Evolutionary conservation across 2,329 filamentous ascomycete genomes (phyloP).

Genomic region (Lachnellula arida): DNA sequence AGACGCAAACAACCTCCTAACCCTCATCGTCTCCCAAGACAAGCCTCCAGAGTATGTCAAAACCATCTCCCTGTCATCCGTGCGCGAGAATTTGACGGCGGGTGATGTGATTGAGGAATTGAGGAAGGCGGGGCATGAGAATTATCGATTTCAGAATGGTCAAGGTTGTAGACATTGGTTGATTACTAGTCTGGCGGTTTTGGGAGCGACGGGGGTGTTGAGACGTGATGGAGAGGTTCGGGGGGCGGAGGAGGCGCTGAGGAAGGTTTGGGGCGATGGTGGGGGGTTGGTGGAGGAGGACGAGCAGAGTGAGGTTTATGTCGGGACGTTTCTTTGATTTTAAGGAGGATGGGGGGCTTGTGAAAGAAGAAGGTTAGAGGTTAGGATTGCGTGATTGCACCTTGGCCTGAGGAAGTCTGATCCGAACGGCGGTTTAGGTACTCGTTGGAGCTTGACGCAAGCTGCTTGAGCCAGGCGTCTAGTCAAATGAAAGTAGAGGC

Average conservation of each 20-base stretch:
- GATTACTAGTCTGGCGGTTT: background rate
- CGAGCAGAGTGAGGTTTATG: background rate
- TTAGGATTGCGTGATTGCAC: too few species aligned
- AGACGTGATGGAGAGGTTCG: slow-evolving; percentile 63
- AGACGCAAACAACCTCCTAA: background rate
- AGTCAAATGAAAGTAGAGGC: too few species aligned
- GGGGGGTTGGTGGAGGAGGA: background rate
- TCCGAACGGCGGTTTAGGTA: too few species aligned
- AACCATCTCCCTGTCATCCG: background rate
- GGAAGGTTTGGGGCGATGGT: background rate
- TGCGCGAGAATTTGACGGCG: background rate
- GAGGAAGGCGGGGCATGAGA: background rate
- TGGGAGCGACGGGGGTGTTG: background rate
- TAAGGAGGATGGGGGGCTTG: background rate
- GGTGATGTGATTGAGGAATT: background rate
- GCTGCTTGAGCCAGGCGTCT: too few species aligned
- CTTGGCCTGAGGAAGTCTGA: too few species aligned
- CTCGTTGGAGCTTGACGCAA: too few species aligned
- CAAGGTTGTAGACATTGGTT: background rate
- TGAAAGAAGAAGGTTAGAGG: too few species aligned
- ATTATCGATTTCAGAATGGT: background rate
- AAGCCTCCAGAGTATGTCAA: background rate
- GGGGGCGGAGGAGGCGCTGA: slow-evolving; percentile 39
- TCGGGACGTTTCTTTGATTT: background rate
- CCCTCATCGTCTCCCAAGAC: background rate